Evolutionary conservation across 2,329 filamentous ascomycete genomes (phyloP).

Genomic region (Didymella exigua): DNA sequence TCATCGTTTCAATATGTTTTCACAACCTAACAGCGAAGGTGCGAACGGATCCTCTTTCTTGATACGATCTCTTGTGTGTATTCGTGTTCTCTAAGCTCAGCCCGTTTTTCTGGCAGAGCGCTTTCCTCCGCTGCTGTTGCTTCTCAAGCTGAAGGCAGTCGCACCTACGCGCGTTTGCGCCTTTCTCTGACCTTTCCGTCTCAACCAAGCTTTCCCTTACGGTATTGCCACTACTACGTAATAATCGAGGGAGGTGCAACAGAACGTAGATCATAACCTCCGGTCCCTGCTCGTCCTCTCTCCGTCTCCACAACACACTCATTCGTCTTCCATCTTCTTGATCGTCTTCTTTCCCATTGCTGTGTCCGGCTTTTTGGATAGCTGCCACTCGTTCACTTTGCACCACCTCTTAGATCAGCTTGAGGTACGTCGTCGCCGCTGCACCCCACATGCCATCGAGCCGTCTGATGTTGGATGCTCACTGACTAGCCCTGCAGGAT

Average conservation of each 20-base stretch:
- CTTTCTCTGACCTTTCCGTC: constrained; percentile 13
- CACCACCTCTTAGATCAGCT: constrained; percentile 34
- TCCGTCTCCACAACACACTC: constrained; percentile 38
- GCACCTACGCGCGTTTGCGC: constrained; percentile 9
- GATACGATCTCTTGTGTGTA: not conserved
- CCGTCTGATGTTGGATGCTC: not conserved
- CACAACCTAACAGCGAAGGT: not conserved
- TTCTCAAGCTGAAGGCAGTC: not conserved
- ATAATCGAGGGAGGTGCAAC: constrained; percentile 27
- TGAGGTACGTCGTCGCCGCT: constrained; percentile 32
- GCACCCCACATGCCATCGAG: not conserved
- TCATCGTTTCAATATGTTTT: not conserved
- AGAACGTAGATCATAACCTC: constrained; percentile 33
- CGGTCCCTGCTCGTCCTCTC: constrained; percentile 9
- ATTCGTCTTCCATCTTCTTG: constrained; percentile 48
- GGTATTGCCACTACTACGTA: not conserved
- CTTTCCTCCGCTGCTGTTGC: not conserved
- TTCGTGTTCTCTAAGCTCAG: not conserved
- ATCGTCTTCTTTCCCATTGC: constrained; percentile 47
- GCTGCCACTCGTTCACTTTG: constrained; percentile 42
- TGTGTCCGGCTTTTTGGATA: constrained; percentile 48
- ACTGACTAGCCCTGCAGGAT: constrained; percentile 28
- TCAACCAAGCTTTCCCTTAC: constrained; percentile 22
- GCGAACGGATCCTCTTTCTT: not conserved
- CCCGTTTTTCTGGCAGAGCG: not conserved